Evolutionary conservation across 2,329 filamentous ascomycete species (phyloP), one percentile per base, ranked within the genome.

Genomic region (Elsinoe perseae): DNA sequence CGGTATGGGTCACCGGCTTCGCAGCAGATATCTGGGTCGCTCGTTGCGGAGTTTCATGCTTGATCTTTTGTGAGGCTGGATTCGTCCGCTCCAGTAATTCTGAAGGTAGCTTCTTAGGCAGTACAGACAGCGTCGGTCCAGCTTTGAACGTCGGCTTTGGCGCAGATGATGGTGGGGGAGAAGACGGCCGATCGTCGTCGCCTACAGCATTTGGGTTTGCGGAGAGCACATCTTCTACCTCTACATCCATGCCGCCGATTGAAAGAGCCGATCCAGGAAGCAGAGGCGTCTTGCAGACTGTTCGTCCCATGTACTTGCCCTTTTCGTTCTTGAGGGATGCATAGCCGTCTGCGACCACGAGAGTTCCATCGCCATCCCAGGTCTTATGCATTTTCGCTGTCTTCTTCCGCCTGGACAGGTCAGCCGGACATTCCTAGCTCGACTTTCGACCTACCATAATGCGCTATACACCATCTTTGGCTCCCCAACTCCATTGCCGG

Each of bases 381-480:
- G 83, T 88, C 67, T 88, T 88, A 68, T 88, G 81, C 70, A 88
- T 89, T 68, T 87, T 88, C 4, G 73, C 79, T 0, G 83, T 86
- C 53, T 78, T 80, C 67, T 86, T 87, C 18, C 85, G 80, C 84
- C 75, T 52, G 27, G 2, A 20, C 12, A 1, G 2, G 30, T 52
- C 48, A 52, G 48, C 12, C 10, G 8, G 8, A 32, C 9, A 2
- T 21, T 4, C 16, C 36, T 5, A 42, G 14, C 6, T 12, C 42
- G 8, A 4, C 5, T 5, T 6, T 5, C 28, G 28, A 2, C 7
- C 16, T 38, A 52, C 48, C 40, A 56, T 30, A 56, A 20, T 23
- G 53, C 53, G 9, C 53, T 42, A 27, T 56, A 56, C 16, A 44
- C 28, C 40, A 20, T 54, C 23, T 40, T 54, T 7, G 34, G 25